These are phyloP conservation scores for Penicillium sp. DNA, from an alignment of 2,329 filamentous ascomycete species.

Conservation along the genomic window DNA sequence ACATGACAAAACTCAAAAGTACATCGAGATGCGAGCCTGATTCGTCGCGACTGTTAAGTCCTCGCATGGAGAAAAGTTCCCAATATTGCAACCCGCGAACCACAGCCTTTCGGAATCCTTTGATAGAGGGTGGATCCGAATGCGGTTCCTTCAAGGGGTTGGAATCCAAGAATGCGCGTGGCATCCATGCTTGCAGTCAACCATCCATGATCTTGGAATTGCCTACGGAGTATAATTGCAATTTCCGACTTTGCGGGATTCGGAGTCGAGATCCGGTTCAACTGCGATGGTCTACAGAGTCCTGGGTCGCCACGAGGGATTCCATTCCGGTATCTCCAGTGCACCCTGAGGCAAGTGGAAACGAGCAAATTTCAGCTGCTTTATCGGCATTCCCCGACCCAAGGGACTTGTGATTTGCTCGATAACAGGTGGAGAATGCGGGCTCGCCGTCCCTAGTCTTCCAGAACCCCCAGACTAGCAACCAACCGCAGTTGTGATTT, in stretches of 20 bases:
- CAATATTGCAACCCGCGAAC: neutral
- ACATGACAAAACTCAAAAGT: conserved; percentile 2
- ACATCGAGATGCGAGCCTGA: no score
- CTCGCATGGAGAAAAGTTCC: neutral
- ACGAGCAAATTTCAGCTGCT: neutral
- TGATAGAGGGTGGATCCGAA: no score
- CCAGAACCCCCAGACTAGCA: conserved; percentile 9
- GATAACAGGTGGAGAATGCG: conserved; percentile 8
- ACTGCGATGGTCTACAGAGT: no score
- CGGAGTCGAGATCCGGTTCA: no score
- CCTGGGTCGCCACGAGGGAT: neutral
- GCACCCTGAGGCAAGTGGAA: neutral
- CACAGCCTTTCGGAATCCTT: no score
- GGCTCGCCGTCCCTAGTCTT: conserved; percentile 5
- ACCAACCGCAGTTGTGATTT: no score
- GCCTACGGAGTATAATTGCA: no score
- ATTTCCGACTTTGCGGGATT: no score
- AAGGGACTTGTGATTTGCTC: conserved; percentile 7
- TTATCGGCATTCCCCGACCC: conserved; percentile 16
- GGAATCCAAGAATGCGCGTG: no score
- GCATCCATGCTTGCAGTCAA: no score
- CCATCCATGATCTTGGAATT: no score
- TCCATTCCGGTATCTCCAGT: conserved; percentile 2
- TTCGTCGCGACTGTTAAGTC: neutral
- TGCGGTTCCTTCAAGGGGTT: no score